Percentiles rank a stretch among this genome's conserved stretches.
Conservation (phyloP, 2,329 filamentous ascomycete genomes). For the Botryotinia narcissicola region DNA sequence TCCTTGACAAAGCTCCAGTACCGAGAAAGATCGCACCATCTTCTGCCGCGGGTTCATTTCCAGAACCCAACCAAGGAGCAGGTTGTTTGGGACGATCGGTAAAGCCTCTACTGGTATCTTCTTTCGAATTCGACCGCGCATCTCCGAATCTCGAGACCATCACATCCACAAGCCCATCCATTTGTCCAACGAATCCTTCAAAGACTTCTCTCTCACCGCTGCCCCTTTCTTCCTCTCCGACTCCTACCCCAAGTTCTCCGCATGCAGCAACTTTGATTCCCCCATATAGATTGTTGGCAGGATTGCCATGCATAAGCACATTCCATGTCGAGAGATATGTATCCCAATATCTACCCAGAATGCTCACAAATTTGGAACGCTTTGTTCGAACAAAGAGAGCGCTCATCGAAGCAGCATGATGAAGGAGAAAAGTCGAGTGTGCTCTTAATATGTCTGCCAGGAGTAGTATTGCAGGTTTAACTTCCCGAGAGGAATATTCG, state of each 20-base stretch:
- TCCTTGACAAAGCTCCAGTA: slow-evolving; percentile 67
- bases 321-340: slow-evolving; percentile 72
- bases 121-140: slow-evolving; percentile 31
- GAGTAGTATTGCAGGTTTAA: slow-evolving; percentile 77
- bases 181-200: slow-evolving; percentile 77
- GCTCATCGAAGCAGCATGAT: slow-evolving; percentile 75
- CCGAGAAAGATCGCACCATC: slow-evolving; percentile 89
- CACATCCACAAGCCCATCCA: slow-evolving; percentile 82
- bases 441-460: slow-evolving; percentile 79
- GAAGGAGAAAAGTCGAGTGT: slow-evolving; percentile 80
- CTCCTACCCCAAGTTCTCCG: slow-evolving; percentile 88
- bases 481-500: slow-evolving; percentile 87
- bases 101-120: slow-evolving; percentile 33
- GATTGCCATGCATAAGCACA: slow-evolving; percentile 86
- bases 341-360: slow-evolving; percentile 81
- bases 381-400: slow-evolving; percentile 64
- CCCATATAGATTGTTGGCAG: slow-evolving; percentile 72
- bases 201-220: slow-evolving; percentile 92
- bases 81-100: slow-evolving; percentile 36
- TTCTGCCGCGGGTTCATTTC: slow-evolving; percentile 62
- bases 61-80: slow-evolving; percentile 68
- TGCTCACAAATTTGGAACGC: slow-evolving; percentile 66
- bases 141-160: slow-evolving; percentile 81
- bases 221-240: slow-evolving; percentile 92
- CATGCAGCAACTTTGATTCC: slow-evolving; percentile 86